A percentile compares a stretch with the other conserved stretches of the same genome.
Conservation (phyloP, 2,329 filamentous ascomycete genomes). For the Aspergillus sp. region DNA sequence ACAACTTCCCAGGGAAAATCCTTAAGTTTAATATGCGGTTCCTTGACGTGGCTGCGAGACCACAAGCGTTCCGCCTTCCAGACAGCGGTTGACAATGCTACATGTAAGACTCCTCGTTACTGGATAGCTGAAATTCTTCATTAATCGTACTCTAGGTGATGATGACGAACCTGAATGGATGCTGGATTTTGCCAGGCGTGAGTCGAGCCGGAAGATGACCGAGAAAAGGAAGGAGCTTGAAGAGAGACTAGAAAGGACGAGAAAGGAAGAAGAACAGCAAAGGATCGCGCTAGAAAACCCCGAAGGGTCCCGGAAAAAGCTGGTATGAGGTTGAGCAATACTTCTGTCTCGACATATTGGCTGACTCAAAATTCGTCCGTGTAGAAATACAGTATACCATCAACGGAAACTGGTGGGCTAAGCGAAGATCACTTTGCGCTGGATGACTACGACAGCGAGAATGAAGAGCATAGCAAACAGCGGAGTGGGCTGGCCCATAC, state of each 20-base stretch:
- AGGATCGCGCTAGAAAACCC: constrained; percentile 54
- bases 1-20: constrained; percentile 70
- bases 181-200: constrained; percentile 70
- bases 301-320: constrained; percentile 50
- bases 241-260: constrained; percentile 65
- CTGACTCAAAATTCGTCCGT: constrained; percentile 1
- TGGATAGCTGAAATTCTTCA: background rate
- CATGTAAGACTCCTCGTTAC: constrained; percentile 37
- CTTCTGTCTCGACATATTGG: background rate
- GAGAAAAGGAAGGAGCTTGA: constrained; percentile 72
- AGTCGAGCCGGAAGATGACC: constrained; percentile 67
- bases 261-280: constrained; percentile 62
- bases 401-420: constrained; percentile 24
- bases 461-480: constrained; percentile 44
- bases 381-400: constrained; percentile 32
- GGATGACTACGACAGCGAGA: constrained; percentile 71
- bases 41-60: constrained; percentile 86
- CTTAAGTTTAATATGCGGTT: constrained; percentile 83
- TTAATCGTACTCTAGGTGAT: constrained; percentile 41
- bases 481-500: constrained; percentile 34
- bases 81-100: constrained; percentile 51
- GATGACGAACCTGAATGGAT: constrained; percentile 86
- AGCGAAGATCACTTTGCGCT: constrained; percentile 73
- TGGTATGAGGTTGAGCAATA: constrained; percentile 30
- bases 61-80: constrained; percentile 67